Evolutionary conservation across 2,329 filamentous ascomycete species (phyloP).

Genomic region (Epichloe sp.): DNA sequence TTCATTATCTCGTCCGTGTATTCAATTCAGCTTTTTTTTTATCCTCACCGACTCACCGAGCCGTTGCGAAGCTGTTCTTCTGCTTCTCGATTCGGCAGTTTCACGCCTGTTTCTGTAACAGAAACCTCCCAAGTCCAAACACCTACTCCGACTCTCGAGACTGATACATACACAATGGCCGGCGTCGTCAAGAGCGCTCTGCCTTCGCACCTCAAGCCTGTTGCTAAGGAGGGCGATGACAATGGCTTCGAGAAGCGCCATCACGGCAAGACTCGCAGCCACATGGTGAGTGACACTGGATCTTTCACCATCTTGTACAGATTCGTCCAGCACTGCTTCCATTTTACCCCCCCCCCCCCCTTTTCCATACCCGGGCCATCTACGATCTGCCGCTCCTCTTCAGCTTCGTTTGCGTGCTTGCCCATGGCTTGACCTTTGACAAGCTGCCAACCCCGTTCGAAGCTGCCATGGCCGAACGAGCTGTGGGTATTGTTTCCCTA

Average conservation of each 20-base stretch:
- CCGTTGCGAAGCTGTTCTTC: background rate
- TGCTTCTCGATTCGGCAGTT: background rate
- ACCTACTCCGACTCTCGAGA: background rate
- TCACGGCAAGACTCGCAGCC: constrained; percentile 74
- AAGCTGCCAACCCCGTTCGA: background rate
- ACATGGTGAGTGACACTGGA: constrained; percentile 53
- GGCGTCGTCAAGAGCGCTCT: constrained; percentile 60
- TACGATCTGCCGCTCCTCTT: background rate
- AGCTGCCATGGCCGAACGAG: background rate
- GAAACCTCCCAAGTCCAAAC: background rate
- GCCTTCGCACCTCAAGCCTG: constrained; percentile 70
- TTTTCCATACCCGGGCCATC: background rate
- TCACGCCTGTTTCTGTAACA: background rate
- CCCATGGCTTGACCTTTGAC: background rate
- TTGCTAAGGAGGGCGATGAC: constrained; percentile 29
- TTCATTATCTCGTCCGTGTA: background rate
- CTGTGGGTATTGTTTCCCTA: background rate
- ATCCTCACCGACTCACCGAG: background rate
- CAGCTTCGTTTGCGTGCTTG: background rate
- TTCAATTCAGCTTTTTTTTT: background rate
- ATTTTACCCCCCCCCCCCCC: background rate
- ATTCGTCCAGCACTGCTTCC: background rate
- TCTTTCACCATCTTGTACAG: background rate
- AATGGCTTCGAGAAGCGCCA: constrained; percentile 48
- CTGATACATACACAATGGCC: constrained; percentile 43